Evolutionary conservation across 2,329 filamentous ascomycete species (phyloP).

Genomic region (Diaporthe sp.): DNA sequence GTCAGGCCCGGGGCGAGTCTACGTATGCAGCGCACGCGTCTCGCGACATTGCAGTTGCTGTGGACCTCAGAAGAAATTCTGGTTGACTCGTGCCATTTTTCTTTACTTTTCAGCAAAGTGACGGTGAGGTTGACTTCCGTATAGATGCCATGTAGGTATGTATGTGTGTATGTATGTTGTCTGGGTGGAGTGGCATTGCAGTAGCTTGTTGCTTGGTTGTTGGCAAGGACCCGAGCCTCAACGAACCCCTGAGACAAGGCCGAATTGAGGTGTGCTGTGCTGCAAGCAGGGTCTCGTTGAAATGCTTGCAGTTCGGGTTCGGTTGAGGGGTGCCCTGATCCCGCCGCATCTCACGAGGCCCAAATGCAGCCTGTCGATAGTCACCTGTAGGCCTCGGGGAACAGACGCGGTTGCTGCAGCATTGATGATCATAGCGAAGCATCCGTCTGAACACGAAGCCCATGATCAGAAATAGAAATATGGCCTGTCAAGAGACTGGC

Average conservation of each 20-base stretch:
- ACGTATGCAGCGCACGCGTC: conserved; percentile 21
- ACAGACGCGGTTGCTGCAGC: conserved; percentile 22
- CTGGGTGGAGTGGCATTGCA: conserved; percentile 34
- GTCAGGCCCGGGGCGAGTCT: conserved; percentile 6
- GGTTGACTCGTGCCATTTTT: conserved; percentile 2
- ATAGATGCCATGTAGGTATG: neutral
- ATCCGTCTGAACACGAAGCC: conserved; percentile 13
- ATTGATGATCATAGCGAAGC: conserved; percentile 3
- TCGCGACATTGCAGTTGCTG: conserved; percentile 2
- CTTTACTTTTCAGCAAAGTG: neutral
- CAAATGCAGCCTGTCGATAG: conserved; percentile 36
- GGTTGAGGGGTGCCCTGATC: neutral
- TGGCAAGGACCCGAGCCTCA: conserved; percentile 24
- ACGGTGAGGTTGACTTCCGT: neutral
- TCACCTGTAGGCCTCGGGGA: conserved; percentile 22
- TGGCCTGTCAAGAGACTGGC: neutral
- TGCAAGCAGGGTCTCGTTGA: conserved; percentile 20
- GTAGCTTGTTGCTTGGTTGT: conserved; percentile 31
- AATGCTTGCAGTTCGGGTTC: conserved; percentile 7
- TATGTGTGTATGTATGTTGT: neutral
- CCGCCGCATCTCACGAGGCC: conserved; percentile 27
- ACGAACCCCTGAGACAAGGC: neutral
- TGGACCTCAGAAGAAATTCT: neutral
- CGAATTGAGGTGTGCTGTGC: neutral
- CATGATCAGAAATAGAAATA: conserved; percentile 14